Conservation (phyloP, 2,329 filamentous ascomycete genomes). For the Penicillium italicum region DNA sequence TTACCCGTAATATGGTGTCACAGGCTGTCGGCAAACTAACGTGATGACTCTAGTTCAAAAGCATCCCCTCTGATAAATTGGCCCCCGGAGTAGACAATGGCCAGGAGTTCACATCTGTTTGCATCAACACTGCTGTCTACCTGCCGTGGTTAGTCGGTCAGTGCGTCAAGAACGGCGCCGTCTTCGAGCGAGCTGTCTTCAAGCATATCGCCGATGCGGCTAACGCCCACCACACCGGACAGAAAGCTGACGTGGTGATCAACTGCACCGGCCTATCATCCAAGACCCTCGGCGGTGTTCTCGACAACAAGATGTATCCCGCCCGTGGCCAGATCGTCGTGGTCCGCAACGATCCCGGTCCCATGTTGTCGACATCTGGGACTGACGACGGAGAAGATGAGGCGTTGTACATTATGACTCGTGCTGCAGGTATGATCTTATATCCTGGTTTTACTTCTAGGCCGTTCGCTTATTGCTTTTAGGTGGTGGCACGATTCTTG, state of each 20-base stretch:
- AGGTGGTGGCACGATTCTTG: conserved; percentile 78
- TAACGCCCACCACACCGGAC: conserved; percentile 55
- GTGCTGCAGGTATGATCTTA: conserved; percentile 50
- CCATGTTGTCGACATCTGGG: conserved; percentile 68
- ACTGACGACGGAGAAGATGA: conserved; percentile 72
- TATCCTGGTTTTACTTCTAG: background rate
- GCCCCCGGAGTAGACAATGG: conserved; percentile 66
- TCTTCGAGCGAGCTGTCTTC: conserved; percentile 61
- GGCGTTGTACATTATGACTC: conserved; percentile 75
- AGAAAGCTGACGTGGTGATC: conserved; percentile 64
- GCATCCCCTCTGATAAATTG: conserved; percentile 57
- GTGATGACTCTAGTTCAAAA: conserved; percentile 51
- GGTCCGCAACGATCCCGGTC: conserved; percentile 70
- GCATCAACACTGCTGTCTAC: conserved; percentile 87
- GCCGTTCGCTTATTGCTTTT: background rate
- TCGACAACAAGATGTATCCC: conserved; percentile 69
- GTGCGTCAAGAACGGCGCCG: conserved; percentile 69
- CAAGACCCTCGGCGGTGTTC: conserved; percentile 73
- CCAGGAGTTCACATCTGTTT: conserved; percentile 75
- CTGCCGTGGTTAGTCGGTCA: conserved; percentile 80
- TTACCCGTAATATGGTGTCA: background rate
- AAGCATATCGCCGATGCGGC: conserved; percentile 71
- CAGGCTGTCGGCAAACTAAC: background rate
- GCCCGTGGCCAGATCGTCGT: conserved; percentile 79
- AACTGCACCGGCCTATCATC: conserved; percentile 83